Conservation (phyloP, 2,329 filamentous ascomycete genomes). For the Diaporthe caulivora region DNA sequence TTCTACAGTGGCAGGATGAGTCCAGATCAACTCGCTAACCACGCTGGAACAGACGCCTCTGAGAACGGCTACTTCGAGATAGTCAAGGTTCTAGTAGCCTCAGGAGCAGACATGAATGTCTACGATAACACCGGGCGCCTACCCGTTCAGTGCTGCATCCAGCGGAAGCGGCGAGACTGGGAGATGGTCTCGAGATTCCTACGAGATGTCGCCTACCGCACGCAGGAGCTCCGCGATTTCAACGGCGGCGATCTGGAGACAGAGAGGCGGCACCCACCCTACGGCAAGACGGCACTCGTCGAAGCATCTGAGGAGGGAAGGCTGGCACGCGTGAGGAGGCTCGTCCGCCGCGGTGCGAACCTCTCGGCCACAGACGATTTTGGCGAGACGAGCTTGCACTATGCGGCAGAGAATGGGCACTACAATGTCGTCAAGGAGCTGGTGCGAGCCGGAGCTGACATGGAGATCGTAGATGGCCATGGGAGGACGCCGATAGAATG, state of each 20-base stretch:
- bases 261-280: background rate
- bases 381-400: slow-evolving; percentile 19
- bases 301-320: slow-evolving; percentile 6
- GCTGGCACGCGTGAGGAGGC: background rate
- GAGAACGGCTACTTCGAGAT: slow-evolving; percentile 27
- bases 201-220: slow-evolving; percentile 12
- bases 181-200: background rate
- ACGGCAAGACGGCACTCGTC: slow-evolving; percentile 18
- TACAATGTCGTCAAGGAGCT: slow-evolving; percentile 25
- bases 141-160: slow-evolving; percentile 24
- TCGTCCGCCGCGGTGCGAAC: slow-evolving; percentile 1
- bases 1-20: background rate
- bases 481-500: slow-evolving; percentile 12
- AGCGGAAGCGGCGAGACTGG: slow-evolving; percentile 27
- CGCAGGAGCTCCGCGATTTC: slow-evolving; percentile 12
- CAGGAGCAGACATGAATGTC: slow-evolving; percentile 27
- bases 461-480: background rate
- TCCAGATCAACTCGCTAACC: background rate
- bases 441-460: background rate
- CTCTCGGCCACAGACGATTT: slow-evolving; percentile 14
- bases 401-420: slow-evolving; percentile 27
- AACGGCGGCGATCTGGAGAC: slow-evolving; percentile 3
- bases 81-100: slow-evolving; percentile 20
- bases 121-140: slow-evolving; percentile 26
- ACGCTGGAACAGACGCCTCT: background rate